These are phyloP conservation scores for Sphaerulina vaccinii DNA, from an alignment of 2,329 filamentous ascomycete genomes.

Conservation along the genomic window DNA sequence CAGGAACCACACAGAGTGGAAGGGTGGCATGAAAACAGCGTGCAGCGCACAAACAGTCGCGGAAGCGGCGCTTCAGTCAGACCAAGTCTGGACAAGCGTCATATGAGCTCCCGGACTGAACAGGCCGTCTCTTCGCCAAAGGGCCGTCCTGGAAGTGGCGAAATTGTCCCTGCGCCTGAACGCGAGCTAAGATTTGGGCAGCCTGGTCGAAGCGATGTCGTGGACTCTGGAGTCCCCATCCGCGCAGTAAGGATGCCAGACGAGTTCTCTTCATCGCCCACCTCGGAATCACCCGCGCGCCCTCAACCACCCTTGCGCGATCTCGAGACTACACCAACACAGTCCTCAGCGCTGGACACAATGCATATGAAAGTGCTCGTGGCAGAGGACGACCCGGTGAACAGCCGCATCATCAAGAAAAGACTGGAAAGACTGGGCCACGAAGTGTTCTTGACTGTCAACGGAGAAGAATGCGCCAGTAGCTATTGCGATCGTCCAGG, in stretches of 20 bases:
- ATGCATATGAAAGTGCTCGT: constrained; percentile 66
- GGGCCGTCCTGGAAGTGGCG: constrained; percentile 26
- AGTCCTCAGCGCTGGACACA: constrained; percentile 20
- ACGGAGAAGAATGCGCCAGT: constrained; percentile 79
- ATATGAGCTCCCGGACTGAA: constrained; percentile 25
- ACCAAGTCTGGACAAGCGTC: constrained; percentile 31
- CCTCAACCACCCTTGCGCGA: not conserved
- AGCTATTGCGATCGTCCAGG: constrained; percentile 63
- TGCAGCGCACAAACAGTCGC: constrained; percentile 24
- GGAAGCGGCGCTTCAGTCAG: constrained; percentile 18
- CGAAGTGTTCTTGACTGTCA: constrained; percentile 68
- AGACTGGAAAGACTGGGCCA: constrained; percentile 75
- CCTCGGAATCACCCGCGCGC: constrained; percentile 1
- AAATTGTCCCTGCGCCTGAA: constrained; percentile 16
- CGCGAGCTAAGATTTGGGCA: constrained; percentile 46
- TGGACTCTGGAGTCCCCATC: constrained; percentile 44
- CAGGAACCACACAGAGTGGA: constrained; percentile 53
- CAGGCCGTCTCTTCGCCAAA: constrained; percentile 15
- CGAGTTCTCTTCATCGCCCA: constrained; percentile 30
- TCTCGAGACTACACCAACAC: not conserved
- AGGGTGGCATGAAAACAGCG: constrained; percentile 28
- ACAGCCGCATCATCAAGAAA: constrained; percentile 78
- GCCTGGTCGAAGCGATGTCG: constrained; percentile 42
- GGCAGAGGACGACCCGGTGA: constrained; percentile 86
- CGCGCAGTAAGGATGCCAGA: constrained; percentile 50